Conservation (phyloP, 2,329 filamentous ascomycete genomes). For the Huntiella bhutanensis region DNA sequence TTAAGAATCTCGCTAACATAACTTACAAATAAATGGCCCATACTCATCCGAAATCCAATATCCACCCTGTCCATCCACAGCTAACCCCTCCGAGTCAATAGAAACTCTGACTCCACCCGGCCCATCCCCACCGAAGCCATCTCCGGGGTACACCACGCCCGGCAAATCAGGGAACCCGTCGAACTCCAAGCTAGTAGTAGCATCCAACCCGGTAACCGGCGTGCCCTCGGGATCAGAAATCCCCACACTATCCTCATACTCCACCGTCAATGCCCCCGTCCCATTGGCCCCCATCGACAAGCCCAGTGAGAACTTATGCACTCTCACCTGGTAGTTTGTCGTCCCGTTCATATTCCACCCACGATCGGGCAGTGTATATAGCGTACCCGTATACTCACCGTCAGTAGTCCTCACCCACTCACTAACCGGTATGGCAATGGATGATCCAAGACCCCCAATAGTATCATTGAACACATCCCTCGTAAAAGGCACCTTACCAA, state of each 20-base stretch:
- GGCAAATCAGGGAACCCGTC: slow-evolving; percentile 43
- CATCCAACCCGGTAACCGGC: slow-evolving; percentile 44
- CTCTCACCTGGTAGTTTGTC: slow-evolving; percentile 44
- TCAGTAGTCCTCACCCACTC: not conserved
- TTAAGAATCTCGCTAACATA: not conserved
- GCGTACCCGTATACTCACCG: slow-evolving; percentile 20
- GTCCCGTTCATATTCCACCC: slow-evolving; percentile 61
- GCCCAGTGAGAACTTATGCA: slow-evolving; percentile 47
- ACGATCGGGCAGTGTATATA: slow-evolving; percentile 39
- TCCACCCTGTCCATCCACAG: slow-evolving; percentile 36
- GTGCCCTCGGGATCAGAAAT: slow-evolving; percentile 43
- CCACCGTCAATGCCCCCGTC: slow-evolving; percentile 39
- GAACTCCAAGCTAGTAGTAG: slow-evolving; percentile 31
- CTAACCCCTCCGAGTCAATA: slow-evolving; percentile 48
- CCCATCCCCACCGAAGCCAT: slow-evolving; percentile 46
- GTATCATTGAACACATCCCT: slow-evolving; percentile 52
- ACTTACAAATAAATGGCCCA: slow-evolving; percentile 51
- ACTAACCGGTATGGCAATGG: slow-evolving; percentile 42
- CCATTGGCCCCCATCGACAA: slow-evolving; percentile 35
- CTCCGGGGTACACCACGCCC: slow-evolving; percentile 41
- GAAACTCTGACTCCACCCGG: slow-evolving; percentile 39
- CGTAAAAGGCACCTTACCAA: slow-evolving; percentile 38
- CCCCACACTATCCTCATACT: slow-evolving; percentile 45
- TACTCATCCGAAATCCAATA: slow-evolving; percentile 59
- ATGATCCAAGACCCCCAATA: slow-evolving; percentile 41